Evolutionary conservation across 164 flowering plant species (phyloP), one percentile per base, ranked within the genome.

Genomic region (Cinnamomum chago): DNA sequence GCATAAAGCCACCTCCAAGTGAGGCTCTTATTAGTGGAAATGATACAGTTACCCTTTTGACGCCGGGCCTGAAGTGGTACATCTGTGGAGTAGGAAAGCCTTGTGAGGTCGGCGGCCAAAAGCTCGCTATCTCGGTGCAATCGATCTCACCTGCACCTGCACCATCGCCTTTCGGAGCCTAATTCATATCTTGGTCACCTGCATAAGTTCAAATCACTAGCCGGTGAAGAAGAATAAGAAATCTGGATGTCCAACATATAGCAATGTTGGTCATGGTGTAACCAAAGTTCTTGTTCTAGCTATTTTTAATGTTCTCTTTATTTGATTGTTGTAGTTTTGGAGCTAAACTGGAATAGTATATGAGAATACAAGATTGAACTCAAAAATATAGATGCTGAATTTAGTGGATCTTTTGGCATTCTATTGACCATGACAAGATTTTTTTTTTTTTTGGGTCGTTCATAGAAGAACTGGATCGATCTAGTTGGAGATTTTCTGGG

Each of bases 41-140:
- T 12, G 81, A 81, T 25, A 67, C 6, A 17, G 65, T 78, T 25
- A 70, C 74, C 1, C 72, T 75, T 14, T 55, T 72, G 12, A 35
- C 72, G 2, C 72, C 79, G 9, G 76, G 81, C 24, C 75, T 35
- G 27, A 81, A 81, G 58, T 77, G 80, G 80, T 81, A 81, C 75
- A 72, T 81, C 47, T 81, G 80, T 33, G 83, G 78, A n/a, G 71
- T 75, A 1, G 67, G 67, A 17, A 28, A 55, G 58, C 78, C 77
- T 24, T 77, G 83, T 64, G 72, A 72, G 4, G 7, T 25, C 1
- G 62, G 71, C 2, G 75, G 76, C n/a, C 76, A 64, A 69, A 78
- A 78, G 72, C 80, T 81, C 13, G 71, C 13, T 27, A 77, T 78
- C 60, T 69, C 72, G 6, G 73, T 73, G 1, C 1, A 17, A 20